Base-by-base conservation (phyloP, 768 basidiomycete genomes). In the Lentinula sp. region DNA sequence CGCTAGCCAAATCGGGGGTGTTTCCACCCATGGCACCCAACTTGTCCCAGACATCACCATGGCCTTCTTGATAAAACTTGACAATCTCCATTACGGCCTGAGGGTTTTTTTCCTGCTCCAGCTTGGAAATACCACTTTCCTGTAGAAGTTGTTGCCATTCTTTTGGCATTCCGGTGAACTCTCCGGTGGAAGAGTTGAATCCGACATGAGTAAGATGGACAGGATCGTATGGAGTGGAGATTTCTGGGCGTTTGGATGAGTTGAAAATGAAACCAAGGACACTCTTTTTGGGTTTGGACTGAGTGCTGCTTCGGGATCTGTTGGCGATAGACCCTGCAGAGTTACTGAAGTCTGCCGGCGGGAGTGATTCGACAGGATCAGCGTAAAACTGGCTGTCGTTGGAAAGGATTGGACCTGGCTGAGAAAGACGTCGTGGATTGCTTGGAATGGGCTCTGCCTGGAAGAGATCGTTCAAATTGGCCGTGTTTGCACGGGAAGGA, bases 161-260 rank as follows among this genome's bases (percentile, higher is more conserved):
- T 73, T 96, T 96, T 2, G 97, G 97, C 35, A 99, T 80, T 2
- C 97, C 97, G 8, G 93, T 95, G 76, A 95, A 98, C 75, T 99
- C 96, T 61, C 97, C 97, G 0, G 96, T 98, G 60, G 93, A 96
- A 5, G 93, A 92, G 74, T 99, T 98, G 85, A 98, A 98, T 62
- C 96, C 96, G 70, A 99, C 97, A 71, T 99, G 97, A 2, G 97
- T 98, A 69, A 99, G 89, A 77, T 98, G 96, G 42, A 98, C 96
- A 35, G 97, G 97, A 75, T 99, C 97, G 72, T 96, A 98, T 0
- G 97, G 97, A 0, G 95, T 95, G 71, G 92, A 94, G 79, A 99
- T 98, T 75, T 96, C 94, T 13, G 84, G 86, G 11, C 89, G 84
- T 74, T 91, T 93, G 42, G 82, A 81, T 60, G 83, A 79, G 70